Conservation (phyloP, 73 alveolate genomes). For the Tetrahymena thermophila region DNA sequence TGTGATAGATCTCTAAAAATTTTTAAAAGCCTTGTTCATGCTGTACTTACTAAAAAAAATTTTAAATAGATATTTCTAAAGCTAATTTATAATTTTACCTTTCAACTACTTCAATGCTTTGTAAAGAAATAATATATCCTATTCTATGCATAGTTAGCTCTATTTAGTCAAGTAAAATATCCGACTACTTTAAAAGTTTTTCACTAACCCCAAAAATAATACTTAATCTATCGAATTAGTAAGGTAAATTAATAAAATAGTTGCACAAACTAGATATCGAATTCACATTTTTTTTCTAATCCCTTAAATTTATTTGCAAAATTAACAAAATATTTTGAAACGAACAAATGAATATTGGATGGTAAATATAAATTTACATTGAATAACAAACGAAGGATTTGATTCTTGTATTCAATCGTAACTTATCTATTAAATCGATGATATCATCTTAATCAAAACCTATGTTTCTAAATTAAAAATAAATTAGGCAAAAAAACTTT, state of each 20-base stretch:
- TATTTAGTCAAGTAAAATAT: neutral
- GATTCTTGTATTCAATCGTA: neutral
- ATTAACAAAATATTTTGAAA: neutral
- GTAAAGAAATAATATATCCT: neutral
- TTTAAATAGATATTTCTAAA: neutral
- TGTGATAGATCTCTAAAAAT: neutral
- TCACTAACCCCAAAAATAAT: neutral
- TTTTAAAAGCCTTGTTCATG: neutral
- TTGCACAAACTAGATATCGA: neutral
- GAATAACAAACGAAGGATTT: neutral
- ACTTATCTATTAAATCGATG: neutral
- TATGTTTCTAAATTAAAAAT: neutral
- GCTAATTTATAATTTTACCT: neutral
- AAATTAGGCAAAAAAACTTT: neutral
- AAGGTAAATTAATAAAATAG: neutral
- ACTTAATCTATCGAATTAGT: neutral
- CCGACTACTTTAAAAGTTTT: neutral
- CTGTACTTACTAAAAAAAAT: neutral
- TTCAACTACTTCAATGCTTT: neutral
- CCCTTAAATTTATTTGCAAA: neutral
- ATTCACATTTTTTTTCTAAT: neutral
- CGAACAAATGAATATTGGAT: too few relatives aligned
- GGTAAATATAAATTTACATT: neutral
- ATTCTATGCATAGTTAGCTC: neutral
- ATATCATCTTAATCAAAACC: neutral